Conservation (phyloP, 306 rosid genomes). For the Crataegus laevigata region DNA sequence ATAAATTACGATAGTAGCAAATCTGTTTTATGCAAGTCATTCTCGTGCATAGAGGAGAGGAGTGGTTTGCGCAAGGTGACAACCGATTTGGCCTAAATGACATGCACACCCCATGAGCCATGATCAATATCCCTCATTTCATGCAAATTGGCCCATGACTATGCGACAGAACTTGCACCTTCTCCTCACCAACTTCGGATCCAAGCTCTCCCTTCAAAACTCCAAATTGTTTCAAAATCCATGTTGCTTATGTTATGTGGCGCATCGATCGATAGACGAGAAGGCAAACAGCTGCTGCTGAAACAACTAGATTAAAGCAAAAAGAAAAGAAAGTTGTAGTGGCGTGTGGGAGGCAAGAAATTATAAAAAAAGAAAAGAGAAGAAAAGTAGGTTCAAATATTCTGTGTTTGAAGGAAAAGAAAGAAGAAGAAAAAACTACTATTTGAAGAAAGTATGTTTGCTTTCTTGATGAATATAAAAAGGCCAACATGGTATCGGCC, state of each 20-base stretch:
- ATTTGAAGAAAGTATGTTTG: constrained; percentile 34
- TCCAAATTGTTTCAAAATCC: background rate
- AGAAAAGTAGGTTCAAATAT: constrained; percentile 20
- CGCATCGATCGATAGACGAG: background rate
- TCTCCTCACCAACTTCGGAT: background rate
- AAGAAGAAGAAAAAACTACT: background rate
- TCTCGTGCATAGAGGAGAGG: background rate
- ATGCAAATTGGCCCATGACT: background rate
- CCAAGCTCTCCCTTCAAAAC: background rate
- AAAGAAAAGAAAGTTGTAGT: constrained; percentile 9
- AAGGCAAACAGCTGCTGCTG: background rate
- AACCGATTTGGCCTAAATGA: constrained; percentile 31
- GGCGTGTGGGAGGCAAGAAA: constrained; percentile 18
- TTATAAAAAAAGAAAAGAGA: background rate
- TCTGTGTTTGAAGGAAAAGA: constrained; percentile 22
- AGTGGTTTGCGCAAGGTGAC: background rate
- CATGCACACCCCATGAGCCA: constrained; percentile 34
- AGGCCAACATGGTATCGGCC: constrained; percentile 10
- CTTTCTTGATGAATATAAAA: constrained; percentile 36
- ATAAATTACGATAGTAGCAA: too few species aligned
- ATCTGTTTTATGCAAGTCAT: too few species aligned
- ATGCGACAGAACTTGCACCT: background rate
- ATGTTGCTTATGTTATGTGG: background rate
- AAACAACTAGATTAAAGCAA: background rate
- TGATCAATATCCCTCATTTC: constrained; percentile 16